These are phyloP conservation scores for Sporothrix sp. DNA, from an alignment of 2,329 filamentous ascomycete genomes.

Conservation along the genomic window DNA sequence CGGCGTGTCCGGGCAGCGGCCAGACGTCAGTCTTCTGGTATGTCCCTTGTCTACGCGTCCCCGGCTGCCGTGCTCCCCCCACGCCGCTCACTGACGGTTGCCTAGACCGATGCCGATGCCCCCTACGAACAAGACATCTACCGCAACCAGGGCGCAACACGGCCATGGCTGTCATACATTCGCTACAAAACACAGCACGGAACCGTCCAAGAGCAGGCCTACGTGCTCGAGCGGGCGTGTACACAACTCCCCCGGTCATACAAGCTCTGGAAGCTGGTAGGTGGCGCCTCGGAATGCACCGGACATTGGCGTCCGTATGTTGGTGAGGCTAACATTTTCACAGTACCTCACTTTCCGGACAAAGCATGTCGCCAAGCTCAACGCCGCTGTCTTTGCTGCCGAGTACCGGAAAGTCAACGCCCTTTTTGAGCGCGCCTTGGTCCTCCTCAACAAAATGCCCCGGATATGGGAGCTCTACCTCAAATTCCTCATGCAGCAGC, in stretches of 20 bases:
- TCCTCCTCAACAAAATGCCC: constrained; percentile 97
- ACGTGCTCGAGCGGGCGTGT: constrained; percentile 83
- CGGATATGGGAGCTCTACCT: constrained; percentile 98
- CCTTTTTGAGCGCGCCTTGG: constrained; percentile 83
- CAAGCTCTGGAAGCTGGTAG: constrained; percentile 92
- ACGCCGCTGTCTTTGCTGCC: constrained; percentile 65
- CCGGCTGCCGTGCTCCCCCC: too few relatives aligned
- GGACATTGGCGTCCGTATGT: too few relatives aligned
- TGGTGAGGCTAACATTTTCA: not conserved
- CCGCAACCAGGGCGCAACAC: constrained; percentile 73
- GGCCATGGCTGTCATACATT: constrained; percentile 92
- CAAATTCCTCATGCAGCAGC: constrained; percentile 79
- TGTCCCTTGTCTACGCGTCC: not conserved
- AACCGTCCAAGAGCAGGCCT: constrained; percentile 72
- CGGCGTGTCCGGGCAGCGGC: constrained; percentile 1
- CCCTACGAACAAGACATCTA: constrained; percentile 95
- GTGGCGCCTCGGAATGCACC: not conserved
- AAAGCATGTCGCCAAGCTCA: constrained; percentile 72
- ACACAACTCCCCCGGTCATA: constrained; percentile 84
- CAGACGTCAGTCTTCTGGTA: constrained; percentile 15
- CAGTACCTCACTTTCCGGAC: constrained; percentile 79
- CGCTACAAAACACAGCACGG: constrained; percentile 85
- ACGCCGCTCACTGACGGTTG: constrained; percentile 16
- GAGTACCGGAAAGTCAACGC: constrained; percentile 93
- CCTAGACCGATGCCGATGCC: constrained; percentile 65